Conservation (phyloP, 2,329 filamentous ascomycete species). For the Dactylonectria macrodidyma region DNA sequence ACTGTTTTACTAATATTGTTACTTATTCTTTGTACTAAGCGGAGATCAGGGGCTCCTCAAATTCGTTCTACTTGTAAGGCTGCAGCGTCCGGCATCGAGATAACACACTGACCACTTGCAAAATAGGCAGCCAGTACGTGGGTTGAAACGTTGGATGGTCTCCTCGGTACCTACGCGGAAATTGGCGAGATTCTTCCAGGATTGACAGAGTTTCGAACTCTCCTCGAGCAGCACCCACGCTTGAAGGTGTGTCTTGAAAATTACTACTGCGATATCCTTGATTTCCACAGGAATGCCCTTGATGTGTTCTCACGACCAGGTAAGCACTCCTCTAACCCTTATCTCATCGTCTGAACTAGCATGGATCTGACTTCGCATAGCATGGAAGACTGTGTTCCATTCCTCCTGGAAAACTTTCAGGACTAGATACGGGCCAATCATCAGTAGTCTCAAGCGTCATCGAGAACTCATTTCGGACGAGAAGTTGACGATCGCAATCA, state of each 20-base stretch:
- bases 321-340: background rate
- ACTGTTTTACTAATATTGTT: background rate
- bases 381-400: fast-evolving
- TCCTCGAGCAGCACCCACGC: background rate
- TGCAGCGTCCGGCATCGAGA: too few species aligned
- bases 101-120: too few species aligned
- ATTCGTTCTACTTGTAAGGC: constrained; percentile 18
- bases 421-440: fast-evolving
- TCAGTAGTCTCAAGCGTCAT: background rate
- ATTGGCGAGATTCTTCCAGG: background rate
- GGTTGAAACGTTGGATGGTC: background rate
- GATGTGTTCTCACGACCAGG: background rate
- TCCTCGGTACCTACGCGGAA: constrained; percentile 8
- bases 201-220: background rate
- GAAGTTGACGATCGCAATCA: background rate
- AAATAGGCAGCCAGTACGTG: background rate
- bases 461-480: background rate
- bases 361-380: background rate
- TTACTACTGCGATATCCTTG: constrained; percentile 9
- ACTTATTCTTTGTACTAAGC: background rate
- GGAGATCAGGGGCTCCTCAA: constrained; percentile 9
- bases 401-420: background rate
- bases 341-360: too few species aligned
- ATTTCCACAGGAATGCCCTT: fast-evolving
- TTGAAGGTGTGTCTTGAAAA: background rate